Conservation (phyloP, 108 stramenopile genomes). For the Bacterosira constricta region DNA sequence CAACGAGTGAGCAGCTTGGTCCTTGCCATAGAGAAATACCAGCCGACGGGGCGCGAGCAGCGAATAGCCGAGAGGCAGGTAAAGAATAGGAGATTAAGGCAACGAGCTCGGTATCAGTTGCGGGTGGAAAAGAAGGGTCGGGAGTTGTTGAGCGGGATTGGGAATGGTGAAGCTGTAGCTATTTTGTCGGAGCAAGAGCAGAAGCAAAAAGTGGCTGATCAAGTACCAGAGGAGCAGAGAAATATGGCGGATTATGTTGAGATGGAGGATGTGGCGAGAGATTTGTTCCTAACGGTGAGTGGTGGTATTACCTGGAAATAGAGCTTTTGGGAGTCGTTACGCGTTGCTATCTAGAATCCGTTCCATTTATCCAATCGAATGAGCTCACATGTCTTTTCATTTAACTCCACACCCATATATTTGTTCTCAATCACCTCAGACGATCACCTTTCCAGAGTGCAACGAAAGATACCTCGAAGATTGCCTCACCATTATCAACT, state of each 20-base stretch:
- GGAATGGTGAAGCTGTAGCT: no score
- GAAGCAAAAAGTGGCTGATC: no score
- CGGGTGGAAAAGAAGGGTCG: no score
- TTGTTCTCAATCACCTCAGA: no score
- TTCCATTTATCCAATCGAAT: neutral
- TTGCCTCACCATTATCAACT: slow-evolving; percentile 13
- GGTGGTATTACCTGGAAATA: neutral
- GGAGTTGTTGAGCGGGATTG: no score
- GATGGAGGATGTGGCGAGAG: slow-evolving; percentile 11
- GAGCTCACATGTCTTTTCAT: neutral
- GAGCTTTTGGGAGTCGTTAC: neutral
- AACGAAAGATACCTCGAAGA: slow-evolving; percentile 11
- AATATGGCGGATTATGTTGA: neutral
- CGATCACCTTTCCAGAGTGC: slow-evolving; percentile 21
- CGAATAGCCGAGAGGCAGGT: no score
- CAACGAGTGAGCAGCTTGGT: no score
- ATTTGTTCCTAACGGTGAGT: slow-evolving; percentile 22
- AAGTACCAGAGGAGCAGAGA: neutral
- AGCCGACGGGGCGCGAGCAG: no score
- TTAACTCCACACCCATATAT: neutral
- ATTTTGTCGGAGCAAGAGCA: no score
- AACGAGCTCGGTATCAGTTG: no score
- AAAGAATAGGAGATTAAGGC: no score
- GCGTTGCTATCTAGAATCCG: neutral
- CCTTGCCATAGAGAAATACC: no score